Conservation (phyloP, 495 filamentous ascomycete species). For the Daldinia childiae region DNA sequence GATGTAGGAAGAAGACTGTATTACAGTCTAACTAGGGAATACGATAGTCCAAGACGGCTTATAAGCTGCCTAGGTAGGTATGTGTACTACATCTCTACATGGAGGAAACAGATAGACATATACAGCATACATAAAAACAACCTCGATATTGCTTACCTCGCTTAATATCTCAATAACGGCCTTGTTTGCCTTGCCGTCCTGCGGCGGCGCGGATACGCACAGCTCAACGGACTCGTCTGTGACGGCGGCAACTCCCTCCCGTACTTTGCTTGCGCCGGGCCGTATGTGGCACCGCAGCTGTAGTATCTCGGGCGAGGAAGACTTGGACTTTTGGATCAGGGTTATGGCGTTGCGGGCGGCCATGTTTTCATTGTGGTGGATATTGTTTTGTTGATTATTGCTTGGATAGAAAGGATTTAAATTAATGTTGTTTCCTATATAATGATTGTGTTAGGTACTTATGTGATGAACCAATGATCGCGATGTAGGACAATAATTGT, state of each 20-base stretch:
- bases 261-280: slow-evolving; percentile 67
- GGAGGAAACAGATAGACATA: background rate
- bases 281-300: slow-evolving; percentile 70
- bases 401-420: background rate
- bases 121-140: background rate
- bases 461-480: too few species aligned
- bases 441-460: too few species aligned
- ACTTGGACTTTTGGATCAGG: slow-evolving; percentile 47
- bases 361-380: slow-evolving; percentile 27
- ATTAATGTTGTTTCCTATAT: too few species aligned
- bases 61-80: background rate
- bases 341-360: slow-evolving; percentile 43
- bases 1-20: background rate
- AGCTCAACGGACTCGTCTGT: slow-evolving; percentile 66
- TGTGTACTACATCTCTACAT: slow-evolving; percentile 17
- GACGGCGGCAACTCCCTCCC: slow-evolving; percentile 66
- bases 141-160: slow-evolving; percentile 55
- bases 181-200: slow-evolving; percentile 73
- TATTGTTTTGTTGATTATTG: too few species aligned
- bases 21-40: background rate
- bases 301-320: slow-evolving; percentile 48
- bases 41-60: background rate
- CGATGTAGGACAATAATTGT: too few species aligned
- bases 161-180: slow-evolving; percentile 71
- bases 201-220: slow-evolving; percentile 68